Conservation (phyloP, 345 rosid species). For the Erodium maritimum region DNA sequence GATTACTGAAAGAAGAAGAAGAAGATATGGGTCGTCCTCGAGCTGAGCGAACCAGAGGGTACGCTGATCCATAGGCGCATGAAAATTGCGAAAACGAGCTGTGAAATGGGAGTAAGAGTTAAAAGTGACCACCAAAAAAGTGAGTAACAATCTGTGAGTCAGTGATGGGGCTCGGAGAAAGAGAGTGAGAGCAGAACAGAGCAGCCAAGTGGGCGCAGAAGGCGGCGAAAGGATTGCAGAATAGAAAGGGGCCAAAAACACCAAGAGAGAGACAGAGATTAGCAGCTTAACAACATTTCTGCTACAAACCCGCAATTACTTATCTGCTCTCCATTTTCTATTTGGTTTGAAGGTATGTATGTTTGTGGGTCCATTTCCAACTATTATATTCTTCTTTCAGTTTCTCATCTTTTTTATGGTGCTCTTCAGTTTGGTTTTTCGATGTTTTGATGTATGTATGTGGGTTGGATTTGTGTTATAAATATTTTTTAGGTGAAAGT, state of each 20-base stretch:
- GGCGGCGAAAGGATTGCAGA: slow-evolving; percentile 17
- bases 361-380: no score
- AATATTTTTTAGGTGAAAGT: no score
- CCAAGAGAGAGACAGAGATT: not conserved
- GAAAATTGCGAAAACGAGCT: not conserved
- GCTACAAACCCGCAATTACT: no score
- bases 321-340: no score
- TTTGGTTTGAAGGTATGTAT: no score
- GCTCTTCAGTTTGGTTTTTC: no score
- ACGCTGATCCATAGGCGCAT: not conserved
- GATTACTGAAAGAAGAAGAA: not conserved
- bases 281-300: not conserved
- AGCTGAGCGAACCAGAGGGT: not conserved
- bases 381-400: no score
- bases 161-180: slow-evolving; percentile 6
- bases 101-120: no score
- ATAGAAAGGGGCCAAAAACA: slow-evolving; percentile 1
- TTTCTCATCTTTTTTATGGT: no score
- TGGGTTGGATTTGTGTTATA: no score
- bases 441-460: no score
- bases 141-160: slow-evolving; percentile 2
- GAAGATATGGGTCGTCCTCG: not conserved
- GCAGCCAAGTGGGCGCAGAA: slow-evolving; percentile 16
- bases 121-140: not conserved
- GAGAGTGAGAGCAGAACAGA: slow-evolving; percentile 4